Conservation (phyloP, 208 protist genomes). For the Leishmania martiniquensis region DNA sequence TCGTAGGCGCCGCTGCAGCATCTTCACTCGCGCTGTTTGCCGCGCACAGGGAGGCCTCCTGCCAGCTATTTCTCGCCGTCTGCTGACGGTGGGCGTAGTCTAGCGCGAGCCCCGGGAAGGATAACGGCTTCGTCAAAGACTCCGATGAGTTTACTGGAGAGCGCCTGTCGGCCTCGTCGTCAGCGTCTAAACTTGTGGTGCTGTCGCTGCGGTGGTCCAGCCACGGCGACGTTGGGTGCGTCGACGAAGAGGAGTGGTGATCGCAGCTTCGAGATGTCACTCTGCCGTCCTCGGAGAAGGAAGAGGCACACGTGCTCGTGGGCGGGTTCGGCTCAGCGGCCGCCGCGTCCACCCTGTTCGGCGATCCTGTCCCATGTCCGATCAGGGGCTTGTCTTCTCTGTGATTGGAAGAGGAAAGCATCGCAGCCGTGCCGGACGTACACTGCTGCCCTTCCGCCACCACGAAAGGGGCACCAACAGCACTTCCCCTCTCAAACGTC, state of each 20-base stretch:
- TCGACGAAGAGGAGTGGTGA: neutral
- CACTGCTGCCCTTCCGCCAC: neutral
- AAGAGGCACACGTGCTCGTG: constrained; percentile 5
- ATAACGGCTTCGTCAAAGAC: constrained; percentile 3
- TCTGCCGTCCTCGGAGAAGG: neutral
- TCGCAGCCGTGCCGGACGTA: neutral
- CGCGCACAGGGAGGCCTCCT: neutral
- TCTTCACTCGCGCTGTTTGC: neutral
- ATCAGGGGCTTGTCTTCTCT: neutral
- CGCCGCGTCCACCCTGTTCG: neutral
- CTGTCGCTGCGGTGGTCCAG: constrained; percentile 3
- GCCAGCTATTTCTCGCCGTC: neutral
- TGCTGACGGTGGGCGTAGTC: constrained; percentile 5
- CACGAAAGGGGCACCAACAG: neutral
- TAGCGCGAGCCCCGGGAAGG: constrained; percentile 7
- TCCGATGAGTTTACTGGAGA: constrained; percentile 14
- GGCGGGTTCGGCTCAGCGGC: neutral
- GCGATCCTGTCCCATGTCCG: neutral
- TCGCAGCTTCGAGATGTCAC: neutral
- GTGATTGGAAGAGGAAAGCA: constrained; percentile 7
- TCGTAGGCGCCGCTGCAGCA: neutral
- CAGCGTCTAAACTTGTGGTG: constrained; percentile 30
- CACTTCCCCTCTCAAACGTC: too few species aligned
- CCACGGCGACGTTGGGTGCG: constrained; percentile 8
- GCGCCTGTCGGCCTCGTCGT: constrained; percentile 27